phyloP scores from a whole-genome alignment of 176 grass and related monocot genomes.

The Triticum monococcum region DNA sequence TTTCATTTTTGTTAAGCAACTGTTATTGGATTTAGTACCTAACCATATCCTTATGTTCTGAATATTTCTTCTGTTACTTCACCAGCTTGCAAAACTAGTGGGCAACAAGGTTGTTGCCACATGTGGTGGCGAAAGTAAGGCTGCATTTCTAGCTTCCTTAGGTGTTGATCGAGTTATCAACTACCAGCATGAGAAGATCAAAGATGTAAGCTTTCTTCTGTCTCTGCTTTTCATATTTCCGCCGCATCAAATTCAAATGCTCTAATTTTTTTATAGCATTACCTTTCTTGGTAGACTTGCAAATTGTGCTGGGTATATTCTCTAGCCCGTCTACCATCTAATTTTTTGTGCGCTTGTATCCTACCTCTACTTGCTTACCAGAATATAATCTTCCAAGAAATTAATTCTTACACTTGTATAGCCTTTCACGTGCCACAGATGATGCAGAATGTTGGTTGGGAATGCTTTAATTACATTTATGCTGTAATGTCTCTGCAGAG shows the following conservation, averaged over 20 bases:
- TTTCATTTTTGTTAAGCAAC: constrained; percentile 15
- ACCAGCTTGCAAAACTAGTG: constrained; percentile 86
- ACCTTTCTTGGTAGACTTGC: neutral
- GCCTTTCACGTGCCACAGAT: constrained; percentile 11
- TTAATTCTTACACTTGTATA: neutral
- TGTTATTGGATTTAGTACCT: constrained; percentile 2
- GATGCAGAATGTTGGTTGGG: constrained; percentile 12
- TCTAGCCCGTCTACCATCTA: neutral
- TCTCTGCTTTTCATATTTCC: constrained; percentile 20
- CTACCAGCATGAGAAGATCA: constrained; percentile 84
- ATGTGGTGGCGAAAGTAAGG: constrained; percentile 92
- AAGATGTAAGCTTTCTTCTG: constrained; percentile 60
- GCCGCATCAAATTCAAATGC: constrained; percentile 1
- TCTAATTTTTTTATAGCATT: neutral
- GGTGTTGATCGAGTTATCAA: constrained; percentile 94
- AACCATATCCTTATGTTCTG: constrained; percentile 14
- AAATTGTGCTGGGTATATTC: constrained; percentile 2
- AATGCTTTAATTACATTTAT: constrained; percentile 26
- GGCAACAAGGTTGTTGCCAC: constrained; percentile 99
- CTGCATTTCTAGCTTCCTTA: constrained; percentile 77
- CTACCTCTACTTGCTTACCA: neutral
- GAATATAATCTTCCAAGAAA: neutral
- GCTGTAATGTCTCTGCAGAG: neutral
- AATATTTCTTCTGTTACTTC: constrained; percentile 27
- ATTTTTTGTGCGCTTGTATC: neutral